Conservation (phyloP, 2,329 filamentous ascomycete species). For the Phyllosticta capitalensis region DNA sequence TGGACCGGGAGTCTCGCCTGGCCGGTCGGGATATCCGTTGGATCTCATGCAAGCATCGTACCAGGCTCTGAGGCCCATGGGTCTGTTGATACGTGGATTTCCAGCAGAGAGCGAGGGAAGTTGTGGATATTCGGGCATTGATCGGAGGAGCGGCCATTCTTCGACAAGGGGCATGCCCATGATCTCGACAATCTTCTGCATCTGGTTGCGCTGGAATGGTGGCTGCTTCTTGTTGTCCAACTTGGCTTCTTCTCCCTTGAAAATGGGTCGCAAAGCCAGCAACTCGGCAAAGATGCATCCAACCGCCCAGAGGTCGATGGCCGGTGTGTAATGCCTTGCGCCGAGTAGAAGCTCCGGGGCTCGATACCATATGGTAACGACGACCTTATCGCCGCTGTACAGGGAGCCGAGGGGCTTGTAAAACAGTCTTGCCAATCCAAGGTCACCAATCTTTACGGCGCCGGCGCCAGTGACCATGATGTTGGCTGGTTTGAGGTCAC, state of each 20-base stretch:
- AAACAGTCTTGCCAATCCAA: slow-evolving; percentile 85
- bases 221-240: slow-evolving; percentile 98
- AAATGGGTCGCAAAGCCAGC: slow-evolving; percentile 81
- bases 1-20: slow-evolving; percentile 30
- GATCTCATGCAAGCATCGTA: slow-evolving; percentile 40
- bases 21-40: slow-evolving; percentile 33
- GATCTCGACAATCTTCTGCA: slow-evolving; percentile 98
- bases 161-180: slow-evolving; percentile 85
- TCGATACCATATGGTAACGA: slow-evolving; percentile 98
- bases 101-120: slow-evolving; percentile 44
- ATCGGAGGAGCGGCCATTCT: slow-evolving; percentile 71
- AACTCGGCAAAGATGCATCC: slow-evolving; percentile 97
- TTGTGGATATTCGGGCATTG: slow-evolving; percentile 80
- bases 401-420: slow-evolving; percentile 87
- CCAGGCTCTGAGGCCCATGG: slow-evolving; percentile 59
- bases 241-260: slow-evolving; percentile 97
- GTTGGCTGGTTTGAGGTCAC: slow-evolving; percentile 94
- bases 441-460: slow-evolving; percentile 87
- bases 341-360: slow-evolving; percentile 89
- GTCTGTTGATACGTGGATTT: slow-evolving; percentile 41
- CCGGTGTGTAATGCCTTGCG: slow-evolving; percentile 90
- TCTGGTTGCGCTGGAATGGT: slow-evolving; percentile 94
- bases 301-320: slow-evolving; percentile 94
- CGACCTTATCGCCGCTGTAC: slow-evolving; percentile 92
- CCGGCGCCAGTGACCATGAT: slow-evolving; percentile 94